phyloP scores from a whole-genome alignment of 106 monocot species.

The Agapanthus africanus region DNA sequence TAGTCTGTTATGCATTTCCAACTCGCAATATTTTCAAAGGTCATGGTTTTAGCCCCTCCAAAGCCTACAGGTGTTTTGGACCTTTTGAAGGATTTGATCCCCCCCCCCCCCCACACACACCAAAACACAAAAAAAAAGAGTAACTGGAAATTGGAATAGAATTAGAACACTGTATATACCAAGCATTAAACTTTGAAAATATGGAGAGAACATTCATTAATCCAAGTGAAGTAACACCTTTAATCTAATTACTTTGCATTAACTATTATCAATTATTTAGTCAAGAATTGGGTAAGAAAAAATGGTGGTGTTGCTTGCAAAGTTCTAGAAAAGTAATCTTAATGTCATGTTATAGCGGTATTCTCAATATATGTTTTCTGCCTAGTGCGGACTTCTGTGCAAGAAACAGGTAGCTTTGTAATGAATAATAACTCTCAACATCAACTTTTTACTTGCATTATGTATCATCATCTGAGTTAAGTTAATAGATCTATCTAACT shows the following conservation, averaged over 20 bases:
- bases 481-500: not conserved
- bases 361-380: not conserved
- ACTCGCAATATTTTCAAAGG: no score
- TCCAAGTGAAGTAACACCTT: not conserved
- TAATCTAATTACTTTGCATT: not conserved
- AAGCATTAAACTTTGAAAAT: not conserved
- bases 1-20: no score
- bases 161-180: not conserved
- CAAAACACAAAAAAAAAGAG: not conserved
- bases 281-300: not conserved
- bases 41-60: not conserved
- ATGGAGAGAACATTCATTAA: not conserved
- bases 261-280: not conserved
- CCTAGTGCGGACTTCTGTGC: not conserved
- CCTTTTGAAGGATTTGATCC: not conserved
- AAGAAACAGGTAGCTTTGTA: not conserved
- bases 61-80: not conserved
- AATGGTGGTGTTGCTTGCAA: not conserved
- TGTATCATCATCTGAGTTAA: not conserved
- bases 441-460: not conserved
- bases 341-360: not conserved
- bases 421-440: not conserved
- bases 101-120: not conserved
- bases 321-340: not conserved
- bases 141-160: not conserved